A percentile compares a stretch with the other conserved stretches of the same genome.
phyloP scores from a whole-genome alignment of 2,329 filamentous ascomycete genomes.

The Intubia oerlemansii region DNA sequence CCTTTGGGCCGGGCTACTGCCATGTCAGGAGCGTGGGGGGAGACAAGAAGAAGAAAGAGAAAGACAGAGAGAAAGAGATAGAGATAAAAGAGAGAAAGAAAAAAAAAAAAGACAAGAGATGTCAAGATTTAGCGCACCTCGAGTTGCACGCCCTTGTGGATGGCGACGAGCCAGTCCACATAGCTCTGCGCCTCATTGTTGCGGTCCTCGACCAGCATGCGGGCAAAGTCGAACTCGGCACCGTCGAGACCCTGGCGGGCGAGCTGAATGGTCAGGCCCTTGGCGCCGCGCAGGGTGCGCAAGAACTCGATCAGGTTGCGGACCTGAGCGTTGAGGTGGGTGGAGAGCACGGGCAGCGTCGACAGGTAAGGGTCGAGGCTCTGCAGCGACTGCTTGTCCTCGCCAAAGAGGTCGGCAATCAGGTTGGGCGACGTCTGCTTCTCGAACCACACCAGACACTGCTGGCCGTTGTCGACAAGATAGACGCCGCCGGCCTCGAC shows the following conservation, averaged over 20 bases:
- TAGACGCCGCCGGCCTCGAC: constrained; percentile 90
- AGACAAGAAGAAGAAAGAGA: not conserved
- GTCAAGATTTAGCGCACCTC: constrained; percentile 41
- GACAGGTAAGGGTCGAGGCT: constrained; percentile 64
- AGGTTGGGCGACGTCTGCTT: constrained; percentile 81
- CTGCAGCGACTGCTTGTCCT: constrained; percentile 48
- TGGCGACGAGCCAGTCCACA: constrained; percentile 92
- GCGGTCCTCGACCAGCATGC: constrained; percentile 76
- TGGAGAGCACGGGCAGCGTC: constrained; percentile 64
- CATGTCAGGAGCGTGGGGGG: constrained; percentile 22
- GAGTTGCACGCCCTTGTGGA: constrained; percentile 81
- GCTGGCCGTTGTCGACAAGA: constrained; percentile 85
- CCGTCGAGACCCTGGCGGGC: constrained; percentile 86
- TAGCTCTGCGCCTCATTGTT: constrained; percentile 98
- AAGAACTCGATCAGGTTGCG: constrained; percentile 85
- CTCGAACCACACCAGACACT: constrained; percentile 82
- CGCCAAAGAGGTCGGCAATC: constrained; percentile 73
- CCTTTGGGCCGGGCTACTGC: constrained; percentile 52
- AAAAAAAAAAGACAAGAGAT: not conserved
- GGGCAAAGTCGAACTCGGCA: constrained; percentile 88
- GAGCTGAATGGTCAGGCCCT: constrained; percentile 73
- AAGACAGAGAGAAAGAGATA: no score
- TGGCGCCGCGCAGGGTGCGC: constrained; percentile 58
- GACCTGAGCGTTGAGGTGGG: constrained; percentile 83
- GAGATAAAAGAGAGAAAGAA: no score